These are phyloP conservation scores for Populus hybrid DNA, from an alignment of 441 rosid genomes.

Conservation along the genomic window DNA sequence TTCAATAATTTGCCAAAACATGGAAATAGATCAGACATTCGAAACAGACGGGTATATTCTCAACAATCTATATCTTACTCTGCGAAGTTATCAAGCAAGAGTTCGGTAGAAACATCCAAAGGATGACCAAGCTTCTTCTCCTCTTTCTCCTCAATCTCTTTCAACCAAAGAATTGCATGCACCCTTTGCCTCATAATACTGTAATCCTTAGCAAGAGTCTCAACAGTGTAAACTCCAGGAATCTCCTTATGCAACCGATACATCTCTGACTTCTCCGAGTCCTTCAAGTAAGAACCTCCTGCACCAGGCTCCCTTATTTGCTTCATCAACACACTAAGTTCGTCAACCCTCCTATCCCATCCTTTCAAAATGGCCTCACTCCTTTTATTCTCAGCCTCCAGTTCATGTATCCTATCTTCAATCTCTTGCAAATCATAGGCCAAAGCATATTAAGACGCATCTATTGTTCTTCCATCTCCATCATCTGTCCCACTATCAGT, in stretches of 20 bases:
- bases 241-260: constrained; percentile 74
- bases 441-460: background rate
- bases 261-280: constrained; percentile 87
- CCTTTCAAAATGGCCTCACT: too few relatives aligned
- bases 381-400: too few relatives aligned
- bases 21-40: background rate
- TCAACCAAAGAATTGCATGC: constrained; percentile 86
- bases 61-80: constrained; percentile 48
- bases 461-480: constrained; percentile 20
- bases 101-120: constrained; percentile 79
- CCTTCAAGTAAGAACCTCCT: constrained; percentile 78
- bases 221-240: constrained; percentile 71
- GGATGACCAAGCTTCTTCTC: constrained; percentile 82
- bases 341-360: constrained; percentile 35
- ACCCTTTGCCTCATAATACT: constrained; percentile 93
- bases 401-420: too few relatives aligned
- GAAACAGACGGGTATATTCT: background rate
- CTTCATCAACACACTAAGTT: constrained; percentile 51
- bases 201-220: constrained; percentile 77
- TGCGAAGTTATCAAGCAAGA: constrained; percentile 76
- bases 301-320: constrained; percentile 84
- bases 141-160: constrained; percentile 79
- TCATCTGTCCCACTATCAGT: constrained; percentile 24
- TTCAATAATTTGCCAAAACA: background rate
- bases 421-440: background rate